A percentile compares a stretch with the other conserved stretches of the same genome.
These are phyloP conservation scores for Triangularia verruculosa DNA, from an alignment of 2,329 filamentous ascomycete genomes.

Conservation along the genomic window DNA sequence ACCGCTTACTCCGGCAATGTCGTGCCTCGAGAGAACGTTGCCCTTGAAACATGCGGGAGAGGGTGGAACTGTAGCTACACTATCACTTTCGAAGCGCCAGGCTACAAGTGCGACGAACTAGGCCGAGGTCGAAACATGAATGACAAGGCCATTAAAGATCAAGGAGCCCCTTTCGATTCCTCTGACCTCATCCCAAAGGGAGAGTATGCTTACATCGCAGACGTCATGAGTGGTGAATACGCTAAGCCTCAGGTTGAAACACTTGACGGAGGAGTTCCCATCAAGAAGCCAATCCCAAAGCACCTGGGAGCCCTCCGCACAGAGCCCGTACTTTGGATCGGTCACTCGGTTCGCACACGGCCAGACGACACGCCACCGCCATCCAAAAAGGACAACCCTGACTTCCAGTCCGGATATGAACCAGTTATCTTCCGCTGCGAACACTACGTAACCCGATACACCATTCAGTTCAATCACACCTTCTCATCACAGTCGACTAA, in stretches of 20 bases:
- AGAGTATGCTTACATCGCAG: constrained; percentile 35
- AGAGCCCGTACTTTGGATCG: constrained; percentile 41
- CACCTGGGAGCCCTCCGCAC: constrained; percentile 38
- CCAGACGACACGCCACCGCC: constrained; percentile 23
- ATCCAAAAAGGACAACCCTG: constrained; percentile 24
- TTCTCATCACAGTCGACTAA: constrained; percentile 31
- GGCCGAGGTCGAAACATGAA: constrained; percentile 32
- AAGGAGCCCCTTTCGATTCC: constrained; percentile 33
- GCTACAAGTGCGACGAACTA: constrained; percentile 39
- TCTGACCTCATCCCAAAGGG: constrained; percentile 35
- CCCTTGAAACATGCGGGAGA: constrained; percentile 35
- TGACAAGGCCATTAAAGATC: constrained; percentile 22
- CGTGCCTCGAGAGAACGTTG: constrained; percentile 30
- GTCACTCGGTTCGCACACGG: constrained; percentile 31
- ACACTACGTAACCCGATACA: constrained; percentile 38
- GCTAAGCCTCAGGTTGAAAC: constrained; percentile 30
- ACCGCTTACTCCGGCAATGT: constrained; percentile 27
- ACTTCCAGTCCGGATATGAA: constrained; percentile 34
- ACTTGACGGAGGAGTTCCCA: constrained; percentile 33
- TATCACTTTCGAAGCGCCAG: constrained; percentile 37
- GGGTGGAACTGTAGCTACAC: constrained; percentile 42
- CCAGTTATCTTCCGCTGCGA: constrained; percentile 39
- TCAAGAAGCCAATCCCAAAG: constrained; percentile 27
- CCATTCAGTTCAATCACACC: constrained; percentile 35
- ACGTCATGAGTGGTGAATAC: constrained; percentile 36